Evolutionary conservation across 176 grass and related monocot species (phyloP), one percentile per base, ranked within the genome.

Genomic region (Puccinellia tenuiflora): DNA sequence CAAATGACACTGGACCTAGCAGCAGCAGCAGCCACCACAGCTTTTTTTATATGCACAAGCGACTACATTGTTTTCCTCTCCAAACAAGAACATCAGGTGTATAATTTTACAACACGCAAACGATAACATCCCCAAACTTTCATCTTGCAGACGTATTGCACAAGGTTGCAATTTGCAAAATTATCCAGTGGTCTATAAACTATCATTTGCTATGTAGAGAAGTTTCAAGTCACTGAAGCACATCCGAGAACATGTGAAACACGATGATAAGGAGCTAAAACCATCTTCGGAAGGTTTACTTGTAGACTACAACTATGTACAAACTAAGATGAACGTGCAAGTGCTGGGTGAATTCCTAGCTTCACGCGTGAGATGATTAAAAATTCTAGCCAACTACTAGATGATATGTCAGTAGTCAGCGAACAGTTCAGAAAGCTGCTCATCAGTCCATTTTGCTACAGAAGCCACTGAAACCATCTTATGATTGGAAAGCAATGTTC

Each of bases 371-470:
- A 21, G 33, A 81, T 29, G 46, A 16, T 21, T 26, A 65, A 1
- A 71, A 38, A n/a, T 25, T 42, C 66, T 42, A 24, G 17, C 6
- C 15, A 56, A 35, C 60, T 39, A 33, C 45, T 34, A 76, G 51
- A 81, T 52, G 38, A 51, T 2, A 77, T 42, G 43, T 30, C 62
- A 89, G 25, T 77, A 85, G 35, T 89, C 88, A 77, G 0, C 2
- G 63, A 77, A 89, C 3, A 89, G 72, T 81, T 86, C 22, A 64
- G 53, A 77, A 42, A 86, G 53, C 34, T 89, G 88, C 25, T 89
- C 78, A 16, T 89, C 72, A 1, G 88, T 89, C 88, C 88, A 89
- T 72, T 39, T 72, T 45, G 53, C 59, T n/a, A 47, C 29, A 68
- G 74, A 38, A 77, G 71, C 48, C 15, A 82, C 71, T 1, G 79